Conservation (phyloP, 75 land plant genomes). For the Chamaecyparis obtusa region DNA sequence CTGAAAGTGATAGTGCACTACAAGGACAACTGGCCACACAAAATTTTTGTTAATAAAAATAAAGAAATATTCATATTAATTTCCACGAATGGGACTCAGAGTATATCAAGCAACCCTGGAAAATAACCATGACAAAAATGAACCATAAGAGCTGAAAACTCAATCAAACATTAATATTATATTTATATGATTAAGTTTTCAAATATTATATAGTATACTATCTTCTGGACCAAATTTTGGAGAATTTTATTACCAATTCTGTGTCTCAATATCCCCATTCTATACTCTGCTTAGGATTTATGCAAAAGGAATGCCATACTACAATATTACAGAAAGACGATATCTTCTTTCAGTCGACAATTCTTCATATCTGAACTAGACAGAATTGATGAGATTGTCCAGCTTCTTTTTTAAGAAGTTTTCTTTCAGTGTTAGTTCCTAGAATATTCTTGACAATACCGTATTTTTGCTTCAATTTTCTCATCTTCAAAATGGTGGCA, state of each 20-base stretch:
- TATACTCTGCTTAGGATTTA: background rate
- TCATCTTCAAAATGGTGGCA: background rate
- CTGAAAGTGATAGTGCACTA: background rate
- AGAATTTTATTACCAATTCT: too few species aligned
- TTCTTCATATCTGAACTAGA: background rate
- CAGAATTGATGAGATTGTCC: background rate
- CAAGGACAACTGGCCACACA: background rate
- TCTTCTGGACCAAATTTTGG: too few species aligned
- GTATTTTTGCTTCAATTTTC: background rate
- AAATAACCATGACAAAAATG: background rate
- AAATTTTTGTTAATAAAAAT: background rate
- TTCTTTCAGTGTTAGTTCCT: background rate
- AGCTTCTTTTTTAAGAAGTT: background rate
- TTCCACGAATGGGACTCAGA: background rate
- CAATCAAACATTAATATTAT: too few species aligned
- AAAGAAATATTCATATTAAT: background rate
- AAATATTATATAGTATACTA: too few species aligned
- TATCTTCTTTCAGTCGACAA: background rate
- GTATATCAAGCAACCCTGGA: background rate
- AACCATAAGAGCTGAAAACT: background rate
- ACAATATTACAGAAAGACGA: background rate
- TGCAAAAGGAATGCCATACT: background rate
- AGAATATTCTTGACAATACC: background rate
- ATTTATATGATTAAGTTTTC: too few species aligned
- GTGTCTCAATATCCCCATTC: background rate